Evolutionary conservation across 768 basidiomycete genomes (phyloP).

Genomic region (Termitomyces sp.): DNA sequence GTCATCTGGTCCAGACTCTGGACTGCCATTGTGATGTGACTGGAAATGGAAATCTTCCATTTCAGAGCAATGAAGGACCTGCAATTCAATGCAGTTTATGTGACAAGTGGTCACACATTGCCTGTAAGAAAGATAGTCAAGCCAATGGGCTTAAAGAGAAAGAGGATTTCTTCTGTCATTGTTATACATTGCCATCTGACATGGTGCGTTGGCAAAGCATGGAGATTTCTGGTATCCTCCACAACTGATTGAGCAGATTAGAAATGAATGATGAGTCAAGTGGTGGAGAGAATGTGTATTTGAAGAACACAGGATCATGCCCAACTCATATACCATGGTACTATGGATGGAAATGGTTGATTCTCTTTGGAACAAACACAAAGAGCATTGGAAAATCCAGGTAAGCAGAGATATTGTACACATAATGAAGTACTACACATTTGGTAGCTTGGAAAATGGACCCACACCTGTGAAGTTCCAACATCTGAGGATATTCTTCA

Average conservation of each 20-base stretch:
- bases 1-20: not conserved
- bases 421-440: not conserved
- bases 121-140: too few species aligned
- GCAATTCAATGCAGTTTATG: not conserved
- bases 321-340: not conserved
- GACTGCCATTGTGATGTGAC: not conserved
- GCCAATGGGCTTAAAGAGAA: not conserved
- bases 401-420: not conserved
- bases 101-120: too few species aligned
- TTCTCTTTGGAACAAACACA: not conserved
- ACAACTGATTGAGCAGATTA: not conserved
- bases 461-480: not conserved
- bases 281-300: not conserved
- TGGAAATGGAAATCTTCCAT: not conserved
- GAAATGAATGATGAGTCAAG: not conserved
- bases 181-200: not conserved
- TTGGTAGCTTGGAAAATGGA: conserved; percentile 1
- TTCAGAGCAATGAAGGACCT: not conserved
- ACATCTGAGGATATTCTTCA: conserved; percentile 1
- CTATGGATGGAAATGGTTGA: not conserved
- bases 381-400: not conserved
- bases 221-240: not conserved
- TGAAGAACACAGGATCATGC: not conserved
- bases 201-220: not conserved
- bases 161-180: not conserved